phyloP scores from a whole-genome alignment of 352 stramenopile genomes.

The Globisporangium paroecandrum region DNA sequence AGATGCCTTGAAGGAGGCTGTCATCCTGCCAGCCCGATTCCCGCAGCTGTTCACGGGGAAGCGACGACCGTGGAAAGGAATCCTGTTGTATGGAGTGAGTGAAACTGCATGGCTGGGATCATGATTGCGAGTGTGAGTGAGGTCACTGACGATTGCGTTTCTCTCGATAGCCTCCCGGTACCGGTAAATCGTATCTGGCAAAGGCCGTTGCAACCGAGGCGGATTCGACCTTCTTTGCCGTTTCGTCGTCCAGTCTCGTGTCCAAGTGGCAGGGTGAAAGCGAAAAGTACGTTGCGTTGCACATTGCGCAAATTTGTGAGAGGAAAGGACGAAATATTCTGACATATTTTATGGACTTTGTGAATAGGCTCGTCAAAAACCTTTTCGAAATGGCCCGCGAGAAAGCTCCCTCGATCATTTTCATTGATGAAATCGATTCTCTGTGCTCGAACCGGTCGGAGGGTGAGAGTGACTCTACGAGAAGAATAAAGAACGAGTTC shows the following conservation, averaged over 20 bases:
- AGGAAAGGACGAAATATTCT: neutral
- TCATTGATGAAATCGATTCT: slow-evolving; percentile 98
- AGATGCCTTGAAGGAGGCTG: slow-evolving; percentile 97
- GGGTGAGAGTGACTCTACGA: slow-evolving; percentile 94
- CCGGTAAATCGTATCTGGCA: slow-evolving; percentile 95
- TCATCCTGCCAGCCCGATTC: slow-evolving; percentile 95
- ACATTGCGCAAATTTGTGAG: slow-evolving; percentile 3
- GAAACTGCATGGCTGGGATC: neutral
- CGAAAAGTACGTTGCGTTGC: slow-evolving; percentile 55
- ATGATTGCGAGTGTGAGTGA: neutral
- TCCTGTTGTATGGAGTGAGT: slow-evolving; percentile 96
- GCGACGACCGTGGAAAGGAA: slow-evolving; percentile 92
- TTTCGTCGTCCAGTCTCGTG: slow-evolving; percentile 97
- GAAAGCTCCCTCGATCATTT: slow-evolving; percentile 93
- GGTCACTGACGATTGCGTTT: neutral
- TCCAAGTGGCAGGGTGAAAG: slow-evolving; percentile 99
- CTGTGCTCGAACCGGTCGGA: slow-evolving; percentile 91
- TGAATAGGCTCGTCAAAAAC: slow-evolving; percentile 92
- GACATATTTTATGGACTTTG: neutral
- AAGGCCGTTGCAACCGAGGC: slow-evolving; percentile 99
- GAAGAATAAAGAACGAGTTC: slow-evolving; percentile 98
- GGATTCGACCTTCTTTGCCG: slow-evolving; percentile 97
- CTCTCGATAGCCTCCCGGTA: slow-evolving; percentile 63
- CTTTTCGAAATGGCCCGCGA: slow-evolving; percentile 98
- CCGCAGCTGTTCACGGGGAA: slow-evolving; percentile 97